A percentile compares a stretch with the other conserved stretches of the same genome.
Conservation (phyloP, 2,329 filamentous ascomycete genomes). For the Pseudocercospora musae region DNA sequence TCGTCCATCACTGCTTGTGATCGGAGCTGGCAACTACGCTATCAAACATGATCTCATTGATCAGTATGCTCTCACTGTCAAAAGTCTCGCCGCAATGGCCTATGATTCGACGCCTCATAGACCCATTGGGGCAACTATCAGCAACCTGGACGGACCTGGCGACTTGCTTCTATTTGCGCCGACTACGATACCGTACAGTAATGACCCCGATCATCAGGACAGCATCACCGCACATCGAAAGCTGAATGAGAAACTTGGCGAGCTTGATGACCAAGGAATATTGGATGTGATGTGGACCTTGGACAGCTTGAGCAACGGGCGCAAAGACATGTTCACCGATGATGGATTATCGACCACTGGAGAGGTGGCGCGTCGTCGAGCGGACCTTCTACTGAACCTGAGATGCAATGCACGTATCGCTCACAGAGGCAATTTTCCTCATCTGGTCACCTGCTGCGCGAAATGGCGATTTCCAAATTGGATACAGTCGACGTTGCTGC, state of each 20-base stretch:
- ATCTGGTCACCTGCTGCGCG: constrained; percentile 54
- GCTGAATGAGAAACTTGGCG: constrained; percentile 53
- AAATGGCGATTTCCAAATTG: constrained; percentile 40
- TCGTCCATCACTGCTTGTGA: constrained; percentile 46
- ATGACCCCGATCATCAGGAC: constrained; percentile 33
- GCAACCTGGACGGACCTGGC: constrained; percentile 18
- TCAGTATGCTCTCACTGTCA: constrained; percentile 48
- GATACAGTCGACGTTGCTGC: constrained; percentile 38
- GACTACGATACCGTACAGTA: constrained; percentile 41
- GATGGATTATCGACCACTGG: constrained; percentile 45
- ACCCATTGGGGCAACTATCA: constrained; percentile 19
- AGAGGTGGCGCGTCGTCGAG: constrained; percentile 47
- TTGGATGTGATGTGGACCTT: constrained; percentile 51
- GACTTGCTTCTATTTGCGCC: constrained; percentile 46
- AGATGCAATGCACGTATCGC: constrained; percentile 52
- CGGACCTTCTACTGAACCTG: constrained; percentile 54
- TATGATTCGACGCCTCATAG: constrained; percentile 8
- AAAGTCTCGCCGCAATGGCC: constrained; percentile 39
- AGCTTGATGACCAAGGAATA: constrained; percentile 37
- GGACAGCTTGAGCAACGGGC: constrained; percentile 46
- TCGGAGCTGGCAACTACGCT: constrained; percentile 57
- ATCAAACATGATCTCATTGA: constrained; percentile 48
- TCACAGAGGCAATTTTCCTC: constrained; percentile 40
- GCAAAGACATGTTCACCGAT: constrained; percentile 42
- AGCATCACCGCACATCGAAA: neutral